Base-by-base conservation (phyloP, 2,329 filamentous ascomycete genomes). In the Talaromyces sp. region DNA sequence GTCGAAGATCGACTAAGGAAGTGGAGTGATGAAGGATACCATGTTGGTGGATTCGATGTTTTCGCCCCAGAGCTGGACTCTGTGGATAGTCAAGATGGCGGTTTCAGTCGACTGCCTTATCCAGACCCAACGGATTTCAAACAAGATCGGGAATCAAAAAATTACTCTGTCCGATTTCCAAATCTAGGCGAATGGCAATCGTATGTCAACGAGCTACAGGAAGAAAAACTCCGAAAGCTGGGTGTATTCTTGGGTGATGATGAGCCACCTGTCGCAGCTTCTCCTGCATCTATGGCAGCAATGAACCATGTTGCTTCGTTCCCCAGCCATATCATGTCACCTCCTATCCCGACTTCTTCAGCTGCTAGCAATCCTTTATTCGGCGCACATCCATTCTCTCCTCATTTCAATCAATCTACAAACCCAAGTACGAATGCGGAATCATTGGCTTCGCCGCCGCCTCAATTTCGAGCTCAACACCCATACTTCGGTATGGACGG, bases 151-250 rank as follows among this genome's bases (percentile, higher is more conserved):
- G 70, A 72, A 51, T 60, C 68, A 17, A 69, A 70, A 36, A 67
- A 68, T 10, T 76, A 70, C 61, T 66, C 67, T 11, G 72, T 81
- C 60, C 74, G 71, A 19, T 77, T 81, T 62, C 78, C 79, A 4
- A 70, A 81, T 63, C 75, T 75, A 68, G 78, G 72, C 47, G 83
- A 85, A 68, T 91, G 88, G 88, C 89, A 91, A 70, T 81, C 86
- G 28, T 96, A 98, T 74, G 89, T 93, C 62, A 85, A 89, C 59
- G 88, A 89, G 66, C 80, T 98, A 39, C 87, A 91, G 67, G 95
- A 99, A 78, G 92, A 93, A 63, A 99, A 97, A 77, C 82, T 99
- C 58, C 88, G 92, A 64, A 93, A 93, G 57, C 82, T 99, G 60
- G 95, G 95, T 65, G 95, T 98, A 13, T 92, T 87, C 19, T 83